Evolutionary conservation across 1,139 yeast species (phyloP), one percentile per base, ranked within the genome.

Genomic region (Yamadazyma friedrichii): DNA sequence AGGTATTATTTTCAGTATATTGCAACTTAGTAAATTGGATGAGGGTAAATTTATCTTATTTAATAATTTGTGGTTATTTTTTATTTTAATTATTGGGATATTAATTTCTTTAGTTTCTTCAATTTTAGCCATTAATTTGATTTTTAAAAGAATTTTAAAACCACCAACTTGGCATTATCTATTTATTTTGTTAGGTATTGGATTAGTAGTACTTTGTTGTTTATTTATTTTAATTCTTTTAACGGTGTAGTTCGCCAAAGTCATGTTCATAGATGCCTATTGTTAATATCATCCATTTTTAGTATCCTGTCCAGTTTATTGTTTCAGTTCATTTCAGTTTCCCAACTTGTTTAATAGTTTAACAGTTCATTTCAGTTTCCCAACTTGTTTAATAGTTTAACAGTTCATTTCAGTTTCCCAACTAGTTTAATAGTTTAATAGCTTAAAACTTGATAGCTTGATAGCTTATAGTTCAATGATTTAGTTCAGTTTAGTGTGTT

Each of bases 1-100:
- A 25, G 78, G 77, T 3, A 67, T 71, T n/a, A 59, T 70, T 10
- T 67, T 64, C 49, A 64, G 70, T 33, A 54, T 70, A 6, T 50
- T 65, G 22, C 50, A 54, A 35, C 33, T 51, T 28, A 53, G 59
- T 35, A 58, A 54, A 20, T 58, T 53, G 6, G 51, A 51, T 25
- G 37, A 37, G 24, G 38, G 27, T 3, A 53, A 52, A 36, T 59
- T 70, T 37, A 46, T 55, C 22, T 46, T 68, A 15, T 39, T 52
- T 26, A 60, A 67, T 42, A 71, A 70, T 46, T 47, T 66, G 16
- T 57, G 69, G 56, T 54, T 71, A 34, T 49, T 69, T 24, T 46
- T 63, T n/a, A 51, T 66, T 6, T 58, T 71, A 39, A 45, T 61
- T 2, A 42, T 65, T 31, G 76, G 76, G 1, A 51, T 65, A 40